phyloP scores from a whole-genome alignment of 192 early-diverging fungal genomes.

The Podochytrium sp. region DNA sequence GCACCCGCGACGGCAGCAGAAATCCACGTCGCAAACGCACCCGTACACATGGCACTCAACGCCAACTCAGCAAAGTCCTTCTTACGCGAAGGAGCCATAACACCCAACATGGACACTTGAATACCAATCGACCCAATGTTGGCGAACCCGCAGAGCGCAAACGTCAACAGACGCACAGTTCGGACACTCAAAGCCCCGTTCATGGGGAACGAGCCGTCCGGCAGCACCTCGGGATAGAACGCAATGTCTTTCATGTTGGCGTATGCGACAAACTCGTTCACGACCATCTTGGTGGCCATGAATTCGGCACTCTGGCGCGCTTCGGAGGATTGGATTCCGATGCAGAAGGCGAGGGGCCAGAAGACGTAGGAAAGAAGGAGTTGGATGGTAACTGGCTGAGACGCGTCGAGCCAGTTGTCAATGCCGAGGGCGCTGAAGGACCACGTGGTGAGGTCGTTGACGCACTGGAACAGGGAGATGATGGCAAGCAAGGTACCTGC shows the following conservation, averaged over 20 bases:
- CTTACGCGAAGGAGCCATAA: slow-evolving; percentile 83
- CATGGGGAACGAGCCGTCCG: slow-evolving; percentile 15
- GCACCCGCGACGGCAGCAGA: too few species aligned
- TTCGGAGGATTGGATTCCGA: slow-evolving; percentile 63
- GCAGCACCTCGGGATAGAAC: background rate
- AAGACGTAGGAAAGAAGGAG: slow-evolving; percentile 70
- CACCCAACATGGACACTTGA: slow-evolving; percentile 75
- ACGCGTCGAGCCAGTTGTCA: slow-evolving; percentile 59
- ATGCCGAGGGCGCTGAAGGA: too few species aligned
- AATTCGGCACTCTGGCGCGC: slow-evolving; percentile 62
- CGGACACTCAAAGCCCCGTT: slow-evolving; percentile 22
- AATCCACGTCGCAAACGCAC: background rate
- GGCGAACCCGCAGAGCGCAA: too few species aligned
- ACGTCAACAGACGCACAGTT: slow-evolving; percentile 52
- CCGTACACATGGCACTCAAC: too few species aligned
- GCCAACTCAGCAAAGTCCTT: too few species aligned
- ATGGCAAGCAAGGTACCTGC: too few species aligned
- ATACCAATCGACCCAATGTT: too few species aligned
- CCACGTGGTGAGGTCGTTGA: too few species aligned
- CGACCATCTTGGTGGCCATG: too few species aligned
- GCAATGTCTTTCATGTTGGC: slow-evolving; percentile 10
- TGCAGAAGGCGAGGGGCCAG: too few species aligned
- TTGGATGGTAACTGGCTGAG: slow-evolving; percentile 61
- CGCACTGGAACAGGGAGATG: too few species aligned
- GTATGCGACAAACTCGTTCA: too few species aligned